Base-by-base conservation (phyloP, 768 basidiomycete genomes). In the Phlebiopsis gigantea region DNA sequence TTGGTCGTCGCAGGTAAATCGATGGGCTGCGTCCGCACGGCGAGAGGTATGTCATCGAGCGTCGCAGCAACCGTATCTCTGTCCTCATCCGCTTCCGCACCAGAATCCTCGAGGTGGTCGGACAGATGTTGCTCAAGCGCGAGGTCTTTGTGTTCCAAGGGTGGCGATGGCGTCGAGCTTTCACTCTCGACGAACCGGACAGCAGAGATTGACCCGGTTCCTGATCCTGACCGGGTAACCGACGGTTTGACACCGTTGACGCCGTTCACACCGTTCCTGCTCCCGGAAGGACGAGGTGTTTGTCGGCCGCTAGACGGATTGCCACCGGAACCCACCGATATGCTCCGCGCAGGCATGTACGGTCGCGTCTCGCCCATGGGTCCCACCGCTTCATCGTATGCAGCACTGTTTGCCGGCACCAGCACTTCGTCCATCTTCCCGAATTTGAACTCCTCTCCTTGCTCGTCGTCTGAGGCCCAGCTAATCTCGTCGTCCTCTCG, bases 391-490 rank as follows among this genome's bases (percentile, higher is more conserved):
- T 74, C 69, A 6, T 64, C 48, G 21, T 46, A 30, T 17, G n/a
- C 46, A 19, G 55, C 57, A 28, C 57, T 56, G 44, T 21, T 49
- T 7, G 41, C 41, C 24, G 60, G 15, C 34, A n/a, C n/a, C 21
- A 25, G 19, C 44, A 45, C 24, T 10, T 19, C 26, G 9, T 22
- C 25, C 42, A 50, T 54, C 8, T 43, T 49, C n/a, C 50, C 56
- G 30, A 59, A 47, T 50, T 41, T 63, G 51, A 66, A 67, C 12
- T 69, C 73, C 48, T 77, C 73, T 2, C 73, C 50, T 31, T 39
- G 21, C 30, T 39, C 76, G 47, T 81, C 55, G 43, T 58, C 78
- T 5, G 72, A 71, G 14, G 78, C 77, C 83, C 84, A 85, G 10
- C 70, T 72, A n/a, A 84, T 69, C 22, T 73, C 79, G 57, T 82